Percentiles rank a stretch among this genome's conserved stretches.
These are phyloP conservation scores for Ophiostoma perfectum DNA, from an alignment of 2,329 filamentous ascomycete species.

Conservation along the genomic window DNA sequence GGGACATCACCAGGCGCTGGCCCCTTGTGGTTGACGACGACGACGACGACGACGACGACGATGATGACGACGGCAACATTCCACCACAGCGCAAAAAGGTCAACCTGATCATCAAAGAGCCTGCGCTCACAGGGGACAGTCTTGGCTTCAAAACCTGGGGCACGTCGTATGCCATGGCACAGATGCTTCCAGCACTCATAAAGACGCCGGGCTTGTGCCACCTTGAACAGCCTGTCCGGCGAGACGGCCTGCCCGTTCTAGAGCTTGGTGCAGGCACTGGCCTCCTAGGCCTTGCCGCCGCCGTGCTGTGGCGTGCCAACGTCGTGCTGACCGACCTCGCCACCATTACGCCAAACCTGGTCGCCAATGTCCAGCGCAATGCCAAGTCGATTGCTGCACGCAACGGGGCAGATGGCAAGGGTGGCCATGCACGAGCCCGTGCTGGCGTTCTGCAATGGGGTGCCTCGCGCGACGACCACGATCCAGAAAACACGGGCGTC, in stretches of 20 bases:
- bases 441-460: conserved; percentile 73
- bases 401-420: conserved; percentile 30
- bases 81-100: conserved; percentile 36
- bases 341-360: conserved; percentile 74
- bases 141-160: conserved; percentile 95
- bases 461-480: conserved; percentile 30
- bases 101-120: conserved; percentile 72
- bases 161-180: conserved; percentile 78
- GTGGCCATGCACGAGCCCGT: conserved; percentile 45
- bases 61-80: no score
- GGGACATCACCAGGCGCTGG: conserved; percentile 52
- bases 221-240: not conserved
- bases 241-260: conserved; percentile 43
- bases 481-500: conserved; percentile 29
- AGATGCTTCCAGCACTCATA: conserved; percentile 48
- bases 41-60: conserved; percentile 18
- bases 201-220: conserved; percentile 14
- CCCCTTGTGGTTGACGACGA: conserved; percentile 39
- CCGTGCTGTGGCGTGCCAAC: conserved; percentile 59
- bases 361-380: conserved; percentile 67
- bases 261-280: conserved; percentile 90
- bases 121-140: conserved; percentile 79
- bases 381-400: conserved; percentile 46
- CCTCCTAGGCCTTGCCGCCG: conserved; percentile 80
- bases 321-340: conserved; percentile 79